phyloP scores from a whole-genome alignment of 345 rosid genomes.

The Microthlaspi erraticum region DNA sequence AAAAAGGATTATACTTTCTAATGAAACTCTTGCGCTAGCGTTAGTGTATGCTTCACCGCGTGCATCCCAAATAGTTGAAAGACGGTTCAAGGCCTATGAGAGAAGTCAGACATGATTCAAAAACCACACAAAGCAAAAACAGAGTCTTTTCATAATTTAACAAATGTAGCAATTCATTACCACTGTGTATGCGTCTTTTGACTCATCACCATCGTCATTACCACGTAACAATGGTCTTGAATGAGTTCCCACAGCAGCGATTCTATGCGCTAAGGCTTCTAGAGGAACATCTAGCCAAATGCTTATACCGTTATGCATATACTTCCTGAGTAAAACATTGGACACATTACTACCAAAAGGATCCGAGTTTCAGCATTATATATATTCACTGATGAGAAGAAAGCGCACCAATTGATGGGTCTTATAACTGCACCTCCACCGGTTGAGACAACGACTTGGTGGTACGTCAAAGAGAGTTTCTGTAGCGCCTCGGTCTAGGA shows the following conservation, averaged over 20 bases:
- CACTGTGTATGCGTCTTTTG: slow-evolving; percentile 76
- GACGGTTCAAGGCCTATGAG: slow-evolving; percentile 66
- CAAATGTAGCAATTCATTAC: slow-evolving; percentile 38
- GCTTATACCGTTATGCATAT: slow-evolving; percentile 81
- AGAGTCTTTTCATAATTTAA: not conserved
- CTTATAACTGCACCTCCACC: slow-evolving; percentile 89
- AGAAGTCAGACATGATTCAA: slow-evolving; percentile 9
- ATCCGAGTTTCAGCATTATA: not conserved
- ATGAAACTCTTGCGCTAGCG: slow-evolving; percentile 74
- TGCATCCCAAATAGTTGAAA: slow-evolving; percentile 68
- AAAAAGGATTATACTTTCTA: slow-evolving; percentile 60
- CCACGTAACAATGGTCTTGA: slow-evolving; percentile 87
- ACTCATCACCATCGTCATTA: slow-evolving; percentile 56
- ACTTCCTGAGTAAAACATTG: slow-evolving; percentile 52
- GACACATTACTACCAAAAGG: not conserved
- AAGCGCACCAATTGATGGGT: slow-evolving; percentile 76
- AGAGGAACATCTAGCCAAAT: slow-evolving; percentile 96
- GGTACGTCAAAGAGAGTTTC: slow-evolving; percentile 59
- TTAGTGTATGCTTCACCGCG: slow-evolving; percentile 70
- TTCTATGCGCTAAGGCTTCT: slow-evolving; percentile 89
- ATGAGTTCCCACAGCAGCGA: slow-evolving; percentile 84
- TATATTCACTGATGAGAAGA: slow-evolving; percentile 12
- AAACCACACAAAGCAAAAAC: slow-evolving; percentile 1
- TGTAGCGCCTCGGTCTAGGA: slow-evolving; percentile 68
- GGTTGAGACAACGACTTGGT: slow-evolving; percentile 78